Evolutionary conservation across 169 alveolate genomes (phyloP).

Genomic region (Plasmodium fragile): DNA sequence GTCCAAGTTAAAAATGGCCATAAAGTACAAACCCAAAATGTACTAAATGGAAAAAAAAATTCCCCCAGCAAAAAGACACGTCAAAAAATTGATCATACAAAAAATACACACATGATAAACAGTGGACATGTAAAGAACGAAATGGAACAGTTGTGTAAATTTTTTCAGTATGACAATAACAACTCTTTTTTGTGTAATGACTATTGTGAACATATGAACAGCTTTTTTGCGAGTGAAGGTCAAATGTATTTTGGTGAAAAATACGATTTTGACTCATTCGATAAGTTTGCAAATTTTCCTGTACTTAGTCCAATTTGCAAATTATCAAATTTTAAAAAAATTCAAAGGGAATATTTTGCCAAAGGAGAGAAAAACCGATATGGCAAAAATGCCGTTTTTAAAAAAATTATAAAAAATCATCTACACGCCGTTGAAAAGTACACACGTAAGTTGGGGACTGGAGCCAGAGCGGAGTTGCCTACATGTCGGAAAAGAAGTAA

Average conservation of each 20-base stretch:
- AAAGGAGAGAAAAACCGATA: not conserved
- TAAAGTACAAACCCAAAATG: not conserved
- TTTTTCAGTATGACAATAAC: constrained; percentile 1
- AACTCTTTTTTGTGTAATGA: constrained; percentile 19
- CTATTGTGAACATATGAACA: not conserved
- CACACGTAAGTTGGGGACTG: not conserved
- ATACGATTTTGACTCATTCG: not conserved
- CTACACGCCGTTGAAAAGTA: not conserved
- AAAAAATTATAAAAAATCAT: not conserved
- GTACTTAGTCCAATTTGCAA: not conserved
- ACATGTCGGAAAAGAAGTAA: not conserved
- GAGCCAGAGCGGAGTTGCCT: not conserved
- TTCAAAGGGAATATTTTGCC: not conserved
- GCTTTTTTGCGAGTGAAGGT: not conserved
- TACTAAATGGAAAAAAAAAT: not conserved
- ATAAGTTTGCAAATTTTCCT: not conserved
- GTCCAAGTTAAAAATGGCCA: not conserved
- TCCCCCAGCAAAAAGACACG: not conserved
- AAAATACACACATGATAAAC: not conserved
- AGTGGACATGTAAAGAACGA: not conserved
- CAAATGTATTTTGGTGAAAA: constrained; percentile 13
- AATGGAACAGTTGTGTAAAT: constrained; percentile 20
- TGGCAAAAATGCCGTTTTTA: not conserved
- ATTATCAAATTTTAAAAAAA: not conserved
- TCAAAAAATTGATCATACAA: not conserved